Percentiles rank a stretch among this genome's conserved stretches.
phyloP scores from a whole-genome alignment of 805 yeast genomes.

The Candida peoriensis region DNA sequence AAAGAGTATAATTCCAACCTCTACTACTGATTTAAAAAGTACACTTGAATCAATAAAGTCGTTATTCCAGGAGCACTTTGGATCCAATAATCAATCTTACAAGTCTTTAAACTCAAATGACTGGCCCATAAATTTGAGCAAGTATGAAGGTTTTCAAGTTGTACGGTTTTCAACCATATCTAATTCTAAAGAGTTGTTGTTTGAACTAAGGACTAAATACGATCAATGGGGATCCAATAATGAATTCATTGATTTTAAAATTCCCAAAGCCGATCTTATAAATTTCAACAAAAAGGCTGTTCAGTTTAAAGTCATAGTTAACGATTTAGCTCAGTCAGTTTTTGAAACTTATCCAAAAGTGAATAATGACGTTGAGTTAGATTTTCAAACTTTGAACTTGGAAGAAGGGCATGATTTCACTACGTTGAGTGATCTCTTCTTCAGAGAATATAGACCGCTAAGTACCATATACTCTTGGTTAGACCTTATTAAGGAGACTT shows the following conservation, averaged over 20 bases:
- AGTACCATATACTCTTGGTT: conserved; percentile 71
- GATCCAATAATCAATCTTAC: too few relatives aligned
- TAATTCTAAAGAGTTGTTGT: conserved; percentile 1
- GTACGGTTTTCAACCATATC: conserved; percentile 11
- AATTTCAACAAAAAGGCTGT: conserved; percentile 11
- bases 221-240: conserved; percentile 48
- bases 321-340: conserved; percentile 53
- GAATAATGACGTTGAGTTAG: conserved; percentile 3
- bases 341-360: conserved; percentile 46
- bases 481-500: conserved; percentile 52
- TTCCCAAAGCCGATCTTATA: conserved; percentile 12
- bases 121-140: conserved; percentile 19
- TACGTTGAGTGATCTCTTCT: conserved; percentile 48
- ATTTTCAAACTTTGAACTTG: conserved; percentile 2
- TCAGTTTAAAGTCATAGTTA: conserved; percentile 39
- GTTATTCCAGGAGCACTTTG: too few relatives aligned
- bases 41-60: too few relatives aligned
- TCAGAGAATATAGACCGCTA: conserved; percentile 63
- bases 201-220: conserved; percentile 9
- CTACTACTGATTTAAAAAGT: too few relatives aligned
- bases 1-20: too few relatives aligned
- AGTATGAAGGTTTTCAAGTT: conserved; percentile 17
- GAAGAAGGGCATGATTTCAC: conserved; percentile 7
- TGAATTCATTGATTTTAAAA: conserved; percentile 42
- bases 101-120: neutral